Conservation (phyloP, 768 basidiomycete genomes). For the Agaricus subrufescens region DNA sequence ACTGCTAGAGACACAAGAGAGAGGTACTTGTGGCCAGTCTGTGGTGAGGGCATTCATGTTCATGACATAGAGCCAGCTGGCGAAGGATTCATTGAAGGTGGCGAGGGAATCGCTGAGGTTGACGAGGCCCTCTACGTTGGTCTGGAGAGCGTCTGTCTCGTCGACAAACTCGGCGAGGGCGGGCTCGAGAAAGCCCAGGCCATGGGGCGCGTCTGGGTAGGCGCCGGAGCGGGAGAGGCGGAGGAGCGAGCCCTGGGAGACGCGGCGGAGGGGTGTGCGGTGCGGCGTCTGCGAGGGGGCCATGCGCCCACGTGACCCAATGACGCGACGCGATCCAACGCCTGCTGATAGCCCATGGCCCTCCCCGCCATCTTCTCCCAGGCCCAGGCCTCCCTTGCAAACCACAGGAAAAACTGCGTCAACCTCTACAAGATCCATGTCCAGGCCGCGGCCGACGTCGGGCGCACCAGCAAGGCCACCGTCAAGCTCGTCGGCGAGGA, state of each 20-base stretch:
- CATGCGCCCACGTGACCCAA: slow-evolving; percentile 11
- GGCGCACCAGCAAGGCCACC: slow-evolving; percentile 38
- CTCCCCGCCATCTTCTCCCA: slow-evolving; percentile 63
- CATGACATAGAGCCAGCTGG: slow-evolving; percentile 87
- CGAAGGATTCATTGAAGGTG: slow-evolving; percentile 90
- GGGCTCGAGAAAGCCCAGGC: slow-evolving; percentile 81
- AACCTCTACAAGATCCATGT: slow-evolving; percentile 80
- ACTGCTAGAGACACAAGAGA: not conserved
- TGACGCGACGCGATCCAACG: slow-evolving; percentile 5
- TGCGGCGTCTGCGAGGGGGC: slow-evolving; percentile 45
- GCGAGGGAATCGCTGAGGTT: slow-evolving; percentile 70
- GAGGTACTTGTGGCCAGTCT: slow-evolving; percentile 81
- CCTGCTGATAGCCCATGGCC: slow-evolving; percentile 1
- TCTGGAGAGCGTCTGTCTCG: slow-evolving; percentile 76
- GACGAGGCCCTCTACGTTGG: slow-evolving; percentile 69
- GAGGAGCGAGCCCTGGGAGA: slow-evolving; percentile 89
- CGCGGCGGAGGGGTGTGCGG: slow-evolving; percentile 80
- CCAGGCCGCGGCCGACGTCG: slow-evolving; percentile 52
- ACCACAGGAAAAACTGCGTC: slow-evolving; percentile 92
- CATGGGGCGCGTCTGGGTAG: slow-evolving; percentile 73
- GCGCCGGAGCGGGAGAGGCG: slow-evolving; percentile 75
- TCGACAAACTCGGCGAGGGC: slow-evolving; percentile 84
- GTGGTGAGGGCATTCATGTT: slow-evolving; percentile 94
- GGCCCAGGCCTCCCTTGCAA: slow-evolving; percentile 72
- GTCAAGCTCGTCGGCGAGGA: slow-evolving; percentile 70